Evolutionary conservation across 2,329 filamentous ascomycete genomes (phyloP).

Genomic region (Botryosphaeria dothidea): DNA sequence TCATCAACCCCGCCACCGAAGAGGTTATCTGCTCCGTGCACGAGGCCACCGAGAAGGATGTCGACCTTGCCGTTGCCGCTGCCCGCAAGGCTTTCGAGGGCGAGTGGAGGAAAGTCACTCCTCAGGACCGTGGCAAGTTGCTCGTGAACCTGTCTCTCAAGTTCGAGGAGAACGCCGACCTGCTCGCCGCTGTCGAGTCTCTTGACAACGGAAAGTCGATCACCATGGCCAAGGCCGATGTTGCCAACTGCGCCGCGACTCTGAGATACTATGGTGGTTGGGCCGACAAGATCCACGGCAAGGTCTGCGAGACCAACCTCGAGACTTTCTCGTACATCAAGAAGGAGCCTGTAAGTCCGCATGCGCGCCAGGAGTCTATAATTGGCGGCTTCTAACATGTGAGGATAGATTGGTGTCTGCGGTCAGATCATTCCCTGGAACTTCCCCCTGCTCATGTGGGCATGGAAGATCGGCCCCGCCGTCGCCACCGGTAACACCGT

Average conservation of each 20-base stretch:
- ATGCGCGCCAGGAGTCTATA: neutral
- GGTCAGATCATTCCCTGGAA: slow-evolving; percentile 91
- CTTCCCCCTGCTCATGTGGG: slow-evolving; percentile 78
- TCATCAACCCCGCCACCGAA: slow-evolving; percentile 85
- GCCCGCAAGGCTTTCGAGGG: slow-evolving; percentile 85
- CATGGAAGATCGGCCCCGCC: slow-evolving; percentile 80
- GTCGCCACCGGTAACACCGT: slow-evolving; percentile 72
- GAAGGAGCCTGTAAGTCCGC: slow-evolving; percentile 65
- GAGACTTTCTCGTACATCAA: slow-evolving; percentile 83
- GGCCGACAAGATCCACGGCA: slow-evolving; percentile 89
- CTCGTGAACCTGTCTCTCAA: slow-evolving; percentile 79
- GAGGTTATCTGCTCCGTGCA: slow-evolving; percentile 79
- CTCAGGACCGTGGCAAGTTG: slow-evolving; percentile 68
- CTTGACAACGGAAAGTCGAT: slow-evolving; percentile 87
- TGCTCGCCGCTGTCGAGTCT: slow-evolving; percentile 79
- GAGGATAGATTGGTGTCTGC: slow-evolving; percentile 66
- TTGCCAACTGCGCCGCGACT: slow-evolving; percentile 66
- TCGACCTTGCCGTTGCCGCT: slow-evolving; percentile 75
- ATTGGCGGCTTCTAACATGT: slow-evolving; percentile 25
- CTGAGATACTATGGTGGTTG: slow-evolving; percentile 87
- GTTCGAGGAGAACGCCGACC: slow-evolving; percentile 73
- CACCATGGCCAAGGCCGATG: slow-evolving; percentile 73
- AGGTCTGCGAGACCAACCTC: slow-evolving; percentile 76
- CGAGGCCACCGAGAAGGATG: slow-evolving; percentile 87
- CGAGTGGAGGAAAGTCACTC: slow-evolving; percentile 67